phyloP scores from a whole-genome alignment of 495 filamentous ascomycete genomes.

The Bacidia gigantensis region DNA sequence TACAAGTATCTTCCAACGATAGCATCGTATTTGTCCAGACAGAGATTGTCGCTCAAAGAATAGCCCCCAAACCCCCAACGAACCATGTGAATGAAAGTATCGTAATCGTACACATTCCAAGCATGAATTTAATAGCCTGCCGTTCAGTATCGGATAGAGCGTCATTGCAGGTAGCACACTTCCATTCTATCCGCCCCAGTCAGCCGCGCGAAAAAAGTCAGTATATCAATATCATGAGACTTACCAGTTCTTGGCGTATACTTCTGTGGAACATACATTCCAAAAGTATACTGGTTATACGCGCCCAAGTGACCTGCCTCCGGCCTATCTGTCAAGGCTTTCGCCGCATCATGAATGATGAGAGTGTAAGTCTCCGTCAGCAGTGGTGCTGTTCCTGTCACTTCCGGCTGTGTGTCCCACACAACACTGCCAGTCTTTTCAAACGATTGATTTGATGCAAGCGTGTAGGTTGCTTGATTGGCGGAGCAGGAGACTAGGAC shows the following conservation, averaged over 20 bases:
- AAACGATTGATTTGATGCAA: constrained; percentile 49
- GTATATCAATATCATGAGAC: constrained; percentile 20
- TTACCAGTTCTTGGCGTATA: constrained; percentile 49
- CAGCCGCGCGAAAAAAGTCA: not conserved
- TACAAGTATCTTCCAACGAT: too few species aligned
- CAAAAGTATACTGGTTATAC: constrained; percentile 54
- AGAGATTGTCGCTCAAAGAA: constrained; percentile 36
- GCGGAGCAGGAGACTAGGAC: constrained; percentile 64
- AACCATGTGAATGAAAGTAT: constrained; percentile 84
- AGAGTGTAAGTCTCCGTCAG: constrained; percentile 72
- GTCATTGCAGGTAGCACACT: constrained; percentile 58
- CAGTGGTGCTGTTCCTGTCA: constrained; percentile 44
- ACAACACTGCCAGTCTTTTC: constrained; percentile 41
- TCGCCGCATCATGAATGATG: constrained; percentile 62
- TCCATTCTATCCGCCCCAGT: constrained; percentile 29
- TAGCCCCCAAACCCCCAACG: constrained; percentile 46
- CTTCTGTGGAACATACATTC: constrained; percentile 60
- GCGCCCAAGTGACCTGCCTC: constrained; percentile 59
- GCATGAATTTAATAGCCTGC: constrained; percentile 53
- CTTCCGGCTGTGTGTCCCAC: constrained; percentile 76
- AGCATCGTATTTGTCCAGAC: too few species aligned
- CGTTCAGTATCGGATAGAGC: constrained; percentile 51
- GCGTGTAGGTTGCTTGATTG: constrained; percentile 51
- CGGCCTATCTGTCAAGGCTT: constrained; percentile 45
- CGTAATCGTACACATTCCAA: constrained; percentile 64